Percentiles rank a stretch among this genome's conserved stretches.
Evolutionary conservation across 129 eudicot species (phyloP).

Genomic region (Chrysanthemum lavandulifolium): DNA sequence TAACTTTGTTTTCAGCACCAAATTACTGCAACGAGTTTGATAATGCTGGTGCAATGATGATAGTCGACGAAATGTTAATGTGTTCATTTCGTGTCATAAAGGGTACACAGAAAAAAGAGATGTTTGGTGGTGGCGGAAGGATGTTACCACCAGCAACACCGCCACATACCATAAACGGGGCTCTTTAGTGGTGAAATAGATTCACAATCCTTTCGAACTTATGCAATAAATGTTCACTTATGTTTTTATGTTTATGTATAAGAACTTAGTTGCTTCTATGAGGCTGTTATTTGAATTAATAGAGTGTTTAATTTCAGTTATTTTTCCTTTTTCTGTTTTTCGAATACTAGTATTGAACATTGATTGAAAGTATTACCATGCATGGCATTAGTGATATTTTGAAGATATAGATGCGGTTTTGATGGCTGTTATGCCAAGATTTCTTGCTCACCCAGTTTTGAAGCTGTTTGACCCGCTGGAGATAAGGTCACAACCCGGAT

Average conservation of each 20-base stretch:
- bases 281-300: neutral
- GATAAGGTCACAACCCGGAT: neutral
- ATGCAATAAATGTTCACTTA: neutral
- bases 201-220: neutral
- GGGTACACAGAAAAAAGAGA: constrained; percentile 44
- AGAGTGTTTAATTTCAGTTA: too few species aligned
- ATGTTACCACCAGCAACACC: constrained; percentile 51
- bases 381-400: too few species aligned
- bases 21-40: constrained; percentile 56
- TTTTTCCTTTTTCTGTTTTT: too few species aligned
- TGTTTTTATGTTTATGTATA: constrained; percentile 9
- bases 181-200: constrained; percentile 1
- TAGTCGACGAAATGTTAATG: constrained; percentile 42
- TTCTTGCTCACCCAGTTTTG: too few species aligned
- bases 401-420: too few species aligned
- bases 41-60: constrained; percentile 57
- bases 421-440: too few species aligned
- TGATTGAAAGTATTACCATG: too few species aligned
- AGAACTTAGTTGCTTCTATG: neutral
- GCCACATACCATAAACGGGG: constrained; percentile 33
- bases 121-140: constrained; percentile 33
- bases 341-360: too few species aligned
- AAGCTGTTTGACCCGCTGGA: too few species aligned
- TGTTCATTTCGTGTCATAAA: constrained; percentile 48
- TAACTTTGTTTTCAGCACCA: constrained; percentile 53